Base-by-base conservation (phyloP, 805 yeast genomes). In the Debaryomyces maramus region DNA sequence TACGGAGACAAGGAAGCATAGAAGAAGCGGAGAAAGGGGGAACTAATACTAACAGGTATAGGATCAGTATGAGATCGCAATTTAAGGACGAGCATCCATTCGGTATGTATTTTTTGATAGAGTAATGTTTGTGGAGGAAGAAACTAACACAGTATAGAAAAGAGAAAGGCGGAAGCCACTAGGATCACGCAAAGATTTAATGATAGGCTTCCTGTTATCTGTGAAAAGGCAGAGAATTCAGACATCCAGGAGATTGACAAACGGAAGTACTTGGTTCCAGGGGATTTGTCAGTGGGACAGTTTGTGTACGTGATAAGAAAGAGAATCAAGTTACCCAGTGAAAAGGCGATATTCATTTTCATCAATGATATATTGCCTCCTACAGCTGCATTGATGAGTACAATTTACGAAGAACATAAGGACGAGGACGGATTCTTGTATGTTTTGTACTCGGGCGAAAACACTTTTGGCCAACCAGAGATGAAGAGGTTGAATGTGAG, bases 401-500 rank as follows among this genome's bases (percentile, higher is more conserved):
- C 93, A 17, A 85, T 93, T 48, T 93, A 93, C 60, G 95, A 90
- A 56, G 97, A 93, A 65, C 96, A 93, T 67, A 89, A 89, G 70
- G 99, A 93, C 61, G 91, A 91, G 59, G 99, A 93, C 63, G 99
- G 99, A 26, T 93, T 93, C 67, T 79, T 93, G 58, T 93, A 93
- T 67, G 91, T 93, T 49, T 80, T 95, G 48, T 91, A 91, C 70
- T 87, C 97, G 5, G 98, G 99, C 35, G 99, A 93, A 67, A 93
- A 93, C 69, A 93, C 99, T 5, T 93, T 93, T 71, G 99, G 99
- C 42, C 66, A 65, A 22, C n/a, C 22, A 5, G 24, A 33, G 26
- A 33, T 14, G 28, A 33, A 21, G 26, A 22, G 27, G 10, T 3
- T 33, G 13, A 21, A 33, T 18, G 16, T 33, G 36, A 15, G 27